A percentile compares a stretch with the other conserved stretches of the same genome.
Conservation (phyloP, 352 stramenopile genomes). For the Vaucheria bursata region DNA sequence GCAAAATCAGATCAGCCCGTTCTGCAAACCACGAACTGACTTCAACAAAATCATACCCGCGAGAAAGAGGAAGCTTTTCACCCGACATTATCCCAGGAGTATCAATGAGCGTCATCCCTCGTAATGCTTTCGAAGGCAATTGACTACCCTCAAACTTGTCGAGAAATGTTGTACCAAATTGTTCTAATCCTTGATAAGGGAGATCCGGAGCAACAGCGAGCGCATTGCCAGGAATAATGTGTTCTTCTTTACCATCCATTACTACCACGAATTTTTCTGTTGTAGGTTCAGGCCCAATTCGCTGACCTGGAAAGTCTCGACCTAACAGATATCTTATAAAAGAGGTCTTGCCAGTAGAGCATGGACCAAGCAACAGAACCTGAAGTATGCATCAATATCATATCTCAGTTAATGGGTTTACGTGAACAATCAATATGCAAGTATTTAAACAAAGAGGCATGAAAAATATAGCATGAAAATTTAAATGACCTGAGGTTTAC, state of each 20-base stretch:
- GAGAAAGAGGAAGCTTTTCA: slow-evolving; percentile 91
- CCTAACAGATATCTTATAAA: slow-evolving; percentile 59
- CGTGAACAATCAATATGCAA: no score
- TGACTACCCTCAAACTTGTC: slow-evolving; percentile 81
- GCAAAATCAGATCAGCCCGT: slow-evolving; percentile 89
- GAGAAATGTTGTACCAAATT: slow-evolving; percentile 92
- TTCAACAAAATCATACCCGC: slow-evolving; percentile 64
- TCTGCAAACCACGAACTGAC: slow-evolving; percentile 67
- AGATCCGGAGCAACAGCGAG: slow-evolving; percentile 85
- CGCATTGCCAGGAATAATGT: slow-evolving; percentile 91
- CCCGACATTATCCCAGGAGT: slow-evolving; percentile 92
- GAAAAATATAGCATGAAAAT: no score
- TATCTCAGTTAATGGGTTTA: slow-evolving; percentile 80
- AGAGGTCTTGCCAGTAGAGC: slow-evolving; percentile 91
- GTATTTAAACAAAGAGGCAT: no score
- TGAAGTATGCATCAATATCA: slow-evolving; percentile 93
- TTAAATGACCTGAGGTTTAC: slow-evolving; percentile 90
- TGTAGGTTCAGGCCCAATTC: slow-evolving; percentile 94
- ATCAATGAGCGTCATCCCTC: slow-evolving; percentile 93
- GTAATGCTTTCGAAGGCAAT: slow-evolving; percentile 79
- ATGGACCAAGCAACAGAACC: slow-evolving; percentile 93
- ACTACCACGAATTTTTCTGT: slow-evolving; percentile 95
- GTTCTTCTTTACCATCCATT: slow-evolving; percentile 91
- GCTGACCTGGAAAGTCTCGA: slow-evolving; percentile 57
- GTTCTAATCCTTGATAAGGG: slow-evolving; percentile 76